Evolutionary conservation across 345 rosid species (phyloP).

Genomic region (Sisymbrium altissimum): DNA sequence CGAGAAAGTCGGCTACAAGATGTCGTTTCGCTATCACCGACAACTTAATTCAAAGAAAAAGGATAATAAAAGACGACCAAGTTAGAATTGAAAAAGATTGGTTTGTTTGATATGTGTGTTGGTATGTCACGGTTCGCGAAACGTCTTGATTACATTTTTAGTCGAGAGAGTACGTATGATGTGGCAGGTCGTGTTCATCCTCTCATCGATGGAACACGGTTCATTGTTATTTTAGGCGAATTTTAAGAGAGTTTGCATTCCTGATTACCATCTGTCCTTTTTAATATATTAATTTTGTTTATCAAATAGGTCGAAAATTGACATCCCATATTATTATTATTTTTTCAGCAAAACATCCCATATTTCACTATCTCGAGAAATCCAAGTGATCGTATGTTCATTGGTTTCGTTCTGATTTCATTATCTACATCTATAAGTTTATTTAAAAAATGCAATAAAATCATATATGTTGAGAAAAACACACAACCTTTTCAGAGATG

Average conservation of each 20-base stretch:
- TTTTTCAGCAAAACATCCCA: no score
- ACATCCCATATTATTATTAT: no score
- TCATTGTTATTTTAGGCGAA: background rate
- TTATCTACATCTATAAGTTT: background rate
- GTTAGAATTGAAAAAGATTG: slow-evolving; percentile 7
- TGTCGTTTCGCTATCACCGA: slow-evolving; percentile 2
- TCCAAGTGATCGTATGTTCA: background rate
- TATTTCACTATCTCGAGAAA: background rate
- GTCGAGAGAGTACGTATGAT: background rate
- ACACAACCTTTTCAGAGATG: background rate
- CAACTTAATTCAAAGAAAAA: background rate
- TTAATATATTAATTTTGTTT: background rate
- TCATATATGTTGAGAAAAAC: background rate
- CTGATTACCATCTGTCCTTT: slow-evolving; percentile 9
- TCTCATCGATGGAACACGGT: background rate
- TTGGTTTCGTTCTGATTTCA: background rate
- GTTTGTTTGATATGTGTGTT: slow-evolving; percentile 11
- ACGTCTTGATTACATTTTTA: background rate
- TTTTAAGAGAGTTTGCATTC: background rate
- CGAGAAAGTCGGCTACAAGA: slow-evolving; percentile 9
- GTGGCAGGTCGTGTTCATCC: slow-evolving; percentile 2
- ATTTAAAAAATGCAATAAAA: background rate
- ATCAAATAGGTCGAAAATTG: background rate
- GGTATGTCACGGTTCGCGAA: slow-evolving; percentile 19
- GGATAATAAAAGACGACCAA: slow-evolving; percentile 17